phyloP scores from a whole-genome alignment of 805 yeast genomes.

The Monosporozyma siamensis region DNA sequence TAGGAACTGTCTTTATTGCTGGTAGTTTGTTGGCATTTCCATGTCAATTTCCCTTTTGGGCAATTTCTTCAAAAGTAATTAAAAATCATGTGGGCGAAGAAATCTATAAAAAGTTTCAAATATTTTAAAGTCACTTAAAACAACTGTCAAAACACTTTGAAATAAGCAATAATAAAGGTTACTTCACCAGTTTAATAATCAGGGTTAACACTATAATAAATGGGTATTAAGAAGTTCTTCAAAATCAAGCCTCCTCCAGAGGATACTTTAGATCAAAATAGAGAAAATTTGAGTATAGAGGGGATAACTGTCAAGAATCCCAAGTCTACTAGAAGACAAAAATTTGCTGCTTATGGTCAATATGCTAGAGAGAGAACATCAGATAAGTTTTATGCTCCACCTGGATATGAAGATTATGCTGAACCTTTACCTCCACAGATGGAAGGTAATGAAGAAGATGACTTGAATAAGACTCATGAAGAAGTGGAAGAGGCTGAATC shows the following conservation, averaged over 20 bases:
- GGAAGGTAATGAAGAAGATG: conserved; percentile 2
- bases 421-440: conserved; percentile 5
- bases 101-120: too few relatives aligned
- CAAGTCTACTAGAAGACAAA: conserved; percentile 31
- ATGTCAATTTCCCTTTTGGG: too few relatives aligned
- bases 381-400: conserved; percentile 33
- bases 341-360: conserved; percentile 40
- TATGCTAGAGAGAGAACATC: conserved; percentile 36
- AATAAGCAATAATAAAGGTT: too few relatives aligned
- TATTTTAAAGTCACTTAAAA: too few relatives aligned
- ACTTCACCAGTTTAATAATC: too few relatives aligned
- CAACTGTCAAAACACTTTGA: too few relatives aligned
- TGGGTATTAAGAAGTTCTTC: conserved; percentile 44
- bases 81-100: too few relatives aligned
- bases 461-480: conserved; percentile 3
- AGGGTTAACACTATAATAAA: too few relatives aligned
- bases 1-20: too few relatives aligned
- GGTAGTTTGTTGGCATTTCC: too few relatives aligned
- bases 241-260: conserved; percentile 40
- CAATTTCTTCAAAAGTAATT: too few relatives aligned
- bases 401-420: conserved; percentile 31
- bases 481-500: conserved; percentile 1
- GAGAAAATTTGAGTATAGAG: conserved; percentile 34
- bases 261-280: conserved; percentile 33
- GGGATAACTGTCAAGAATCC: conserved; percentile 36